Percentiles rank a stretch among this genome's conserved stretches.
Conservation (phyloP, 2,329 filamentous ascomycete species). For the Colletotrichum sp. region DNA sequence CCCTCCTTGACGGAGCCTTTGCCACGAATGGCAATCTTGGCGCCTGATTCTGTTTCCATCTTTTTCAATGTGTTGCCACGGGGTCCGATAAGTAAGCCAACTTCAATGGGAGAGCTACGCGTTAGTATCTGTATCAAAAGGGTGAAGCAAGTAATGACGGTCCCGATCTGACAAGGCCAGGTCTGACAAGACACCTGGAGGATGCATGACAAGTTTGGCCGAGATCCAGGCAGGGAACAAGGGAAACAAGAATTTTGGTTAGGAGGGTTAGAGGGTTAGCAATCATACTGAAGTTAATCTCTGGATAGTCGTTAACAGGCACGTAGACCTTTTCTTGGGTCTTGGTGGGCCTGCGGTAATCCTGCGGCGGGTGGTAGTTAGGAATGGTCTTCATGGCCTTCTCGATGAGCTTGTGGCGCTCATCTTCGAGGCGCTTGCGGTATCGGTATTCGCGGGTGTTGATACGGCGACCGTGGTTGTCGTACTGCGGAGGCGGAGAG, state of each 20-base stretch:
- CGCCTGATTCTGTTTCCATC: constrained; percentile 96
- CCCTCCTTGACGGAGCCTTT: constrained; percentile 99
- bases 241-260: constrained; percentile 53
- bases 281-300: constrained; percentile 99
- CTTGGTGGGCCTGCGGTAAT: constrained; percentile 98
- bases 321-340: constrained; percentile 99
- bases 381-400: constrained; percentile 99
- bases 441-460: constrained; percentile 99
- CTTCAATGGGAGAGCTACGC: constrained; percentile 87
- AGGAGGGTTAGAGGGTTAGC: constrained; percentile 95
- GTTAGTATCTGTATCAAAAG: constrained; percentile 74
- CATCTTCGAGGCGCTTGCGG: constrained; percentile 96
- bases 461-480: constrained; percentile 99
- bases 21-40: constrained; percentile 99
- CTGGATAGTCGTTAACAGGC: constrained; percentile 99
- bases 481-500: constrained; percentile 95
- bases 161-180: constrained; percentile 30
- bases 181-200: constrained; percentile 27
- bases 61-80: constrained; percentile 99
- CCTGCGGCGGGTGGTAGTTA: constrained; percentile 98
- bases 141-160: constrained; percentile 40
- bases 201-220: constrained; percentile 46
- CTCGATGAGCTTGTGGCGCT: constrained; percentile 97
- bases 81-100: constrained; percentile 99
- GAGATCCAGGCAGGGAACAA: constrained; percentile 43